phyloP scores from a whole-genome alignment of 768 basidiomycete genomes.

The Rhizopogon roseolus region DNA sequence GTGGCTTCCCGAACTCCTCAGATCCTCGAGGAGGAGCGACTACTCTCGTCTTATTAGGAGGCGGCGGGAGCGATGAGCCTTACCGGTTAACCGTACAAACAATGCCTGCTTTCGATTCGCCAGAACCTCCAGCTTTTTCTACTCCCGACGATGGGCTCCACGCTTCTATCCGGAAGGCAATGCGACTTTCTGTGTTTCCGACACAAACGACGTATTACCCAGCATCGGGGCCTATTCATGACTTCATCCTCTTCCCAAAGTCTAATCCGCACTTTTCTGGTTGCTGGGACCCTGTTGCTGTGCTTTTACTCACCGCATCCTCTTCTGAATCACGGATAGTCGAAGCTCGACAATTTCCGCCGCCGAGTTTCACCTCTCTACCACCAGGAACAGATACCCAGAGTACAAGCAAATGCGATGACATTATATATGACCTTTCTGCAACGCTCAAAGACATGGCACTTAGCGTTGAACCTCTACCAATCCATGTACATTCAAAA shows the following conservation, averaged over 20 bases:
- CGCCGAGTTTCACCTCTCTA: slow-evolving; percentile 37
- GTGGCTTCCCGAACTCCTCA: slow-evolving; percentile 60
- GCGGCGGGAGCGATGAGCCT: slow-evolving; percentile 46
- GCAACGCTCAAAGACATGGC: slow-evolving; percentile 4
- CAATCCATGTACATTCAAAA: slow-evolving; percentile 6
- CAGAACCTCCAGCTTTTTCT: slow-evolving; percentile 35
- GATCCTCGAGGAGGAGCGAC: slow-evolving; percentile 72
- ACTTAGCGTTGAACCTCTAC: background rate
- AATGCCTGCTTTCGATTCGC: slow-evolving; percentile 60
- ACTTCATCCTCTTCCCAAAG: slow-evolving; percentile 74
- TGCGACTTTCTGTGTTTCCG: slow-evolving; percentile 53
- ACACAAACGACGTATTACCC: slow-evolving; percentile 52
- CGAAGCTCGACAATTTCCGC: slow-evolving; percentile 71
- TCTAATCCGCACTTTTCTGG: slow-evolving; percentile 65
- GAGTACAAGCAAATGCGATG: background rate
- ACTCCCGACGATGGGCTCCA: slow-evolving; percentile 18
- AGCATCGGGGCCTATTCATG: slow-evolving; percentile 59
- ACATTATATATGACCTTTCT: background rate
- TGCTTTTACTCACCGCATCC: slow-evolving; percentile 57
- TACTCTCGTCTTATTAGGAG: slow-evolving; percentile 73
- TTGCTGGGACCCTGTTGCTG: slow-evolving; percentile 61
- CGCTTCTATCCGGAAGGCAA: slow-evolving; percentile 51
- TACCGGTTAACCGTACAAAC: slow-evolving; percentile 66
- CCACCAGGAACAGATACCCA: background rate
- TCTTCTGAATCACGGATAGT: slow-evolving; percentile 44